Evolutionary conservation across 2,329 filamentous ascomycete genomes (phyloP).

Genomic region (Lasiodiplodia citricola): DNA sequence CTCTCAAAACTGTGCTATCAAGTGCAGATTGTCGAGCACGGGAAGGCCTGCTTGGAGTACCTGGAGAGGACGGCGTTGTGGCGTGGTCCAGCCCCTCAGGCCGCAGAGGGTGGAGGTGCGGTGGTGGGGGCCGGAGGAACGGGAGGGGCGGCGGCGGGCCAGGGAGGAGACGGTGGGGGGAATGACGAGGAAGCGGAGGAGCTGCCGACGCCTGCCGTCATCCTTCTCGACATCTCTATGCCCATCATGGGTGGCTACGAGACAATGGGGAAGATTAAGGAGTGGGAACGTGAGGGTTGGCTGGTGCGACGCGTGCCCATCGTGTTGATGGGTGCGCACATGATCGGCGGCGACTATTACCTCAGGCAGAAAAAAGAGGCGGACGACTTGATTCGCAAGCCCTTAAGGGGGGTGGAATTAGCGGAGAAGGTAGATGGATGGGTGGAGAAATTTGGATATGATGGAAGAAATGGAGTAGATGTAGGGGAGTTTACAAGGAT

Average conservation of each 20-base stretch:
- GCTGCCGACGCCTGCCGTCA: background rate
- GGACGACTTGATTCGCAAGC: background rate
- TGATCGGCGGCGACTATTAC: too few species aligned
- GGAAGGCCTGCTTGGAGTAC: background rate
- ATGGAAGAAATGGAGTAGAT: background rate
- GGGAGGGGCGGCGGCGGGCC: too few species aligned
- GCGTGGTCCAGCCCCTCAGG: background rate
- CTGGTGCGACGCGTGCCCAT: background rate
- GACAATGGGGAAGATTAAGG: background rate
- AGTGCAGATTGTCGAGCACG: background rate
- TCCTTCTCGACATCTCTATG: background rate
- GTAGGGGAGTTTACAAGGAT: background rate
- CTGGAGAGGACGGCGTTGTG: background rate
- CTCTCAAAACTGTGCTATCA: background rate
- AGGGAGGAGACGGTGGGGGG: background rate
- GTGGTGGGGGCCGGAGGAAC: too few species aligned
- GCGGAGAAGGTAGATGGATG: background rate
- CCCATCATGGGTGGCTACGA: background rate
- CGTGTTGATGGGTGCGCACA: background rate
- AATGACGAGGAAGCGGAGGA: background rate
- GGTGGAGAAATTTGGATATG: background rate
- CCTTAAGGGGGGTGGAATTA: background rate
- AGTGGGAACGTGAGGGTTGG: background rate
- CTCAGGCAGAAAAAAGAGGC: background rate
- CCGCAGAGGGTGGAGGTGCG: too few species aligned